Evolutionary conservation across 805 yeast genomes (phyloP), one percentile per base, ranked within the genome.

Genomic region (Ogataea neopini): DNA sequence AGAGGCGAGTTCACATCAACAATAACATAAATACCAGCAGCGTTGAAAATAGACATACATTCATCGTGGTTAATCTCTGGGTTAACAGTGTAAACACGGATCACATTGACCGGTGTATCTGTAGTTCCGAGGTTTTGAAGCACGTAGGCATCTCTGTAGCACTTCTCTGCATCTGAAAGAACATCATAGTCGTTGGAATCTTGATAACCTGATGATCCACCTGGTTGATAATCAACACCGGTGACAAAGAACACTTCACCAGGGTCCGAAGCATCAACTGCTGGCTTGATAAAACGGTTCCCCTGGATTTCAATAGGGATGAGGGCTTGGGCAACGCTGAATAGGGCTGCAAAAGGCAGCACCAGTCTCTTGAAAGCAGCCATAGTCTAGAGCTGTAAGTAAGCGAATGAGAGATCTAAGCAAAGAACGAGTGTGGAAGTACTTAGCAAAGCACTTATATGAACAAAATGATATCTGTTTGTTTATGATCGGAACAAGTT

Each of bases 191-290:
- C 62, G 39, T 50, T 54, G 38, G 50, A 70, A 28, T 58, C 58
- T 15, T 66, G 57, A 57, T 73, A 80, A 14, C 71, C 76, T 0
- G 96, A 86, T 0, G 96, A 84, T 1, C 97, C 97, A 53, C 97
- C 97, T 0, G 92, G 95, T 68, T 88, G 96, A 67, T 91, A 91
- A 67, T 89, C 97, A 34, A 91, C 80, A 52, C 97, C 97, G 51
- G 87, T 80, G 47, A 90, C 73, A 66, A 84, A 85, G 64, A 88
- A 91, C 7, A 87, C 85, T 38, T 76, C 74, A 28, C 83, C 84
- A 19, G 70, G 63, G 10, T 64, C 58, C 4, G 40, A 48, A 13
- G 60, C 59, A 22, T 56, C 57, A 3, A 52, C 42, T 5, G 74
- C 68, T 18, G 87, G 85, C 54, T 75, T 69, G 58, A 84, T 79